phyloP scores from a whole-genome alignment of 116 monocot species.

The Zostera marina region DNA sequence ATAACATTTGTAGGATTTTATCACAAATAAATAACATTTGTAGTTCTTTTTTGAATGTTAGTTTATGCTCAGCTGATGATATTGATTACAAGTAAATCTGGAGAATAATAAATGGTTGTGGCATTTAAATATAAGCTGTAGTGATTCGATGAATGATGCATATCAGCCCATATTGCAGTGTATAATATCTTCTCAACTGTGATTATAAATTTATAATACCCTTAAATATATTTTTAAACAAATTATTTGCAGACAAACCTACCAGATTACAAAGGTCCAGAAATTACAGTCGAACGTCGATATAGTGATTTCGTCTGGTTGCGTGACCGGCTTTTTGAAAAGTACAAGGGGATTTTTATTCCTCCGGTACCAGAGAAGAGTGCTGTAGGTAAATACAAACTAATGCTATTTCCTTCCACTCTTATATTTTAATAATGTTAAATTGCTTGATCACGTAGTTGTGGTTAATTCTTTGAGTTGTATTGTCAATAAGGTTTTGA shows the following conservation, averaged over 20 bases:
- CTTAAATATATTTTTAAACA: not conserved
- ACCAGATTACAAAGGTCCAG: slow-evolving; percentile 74
- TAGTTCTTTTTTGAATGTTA: no score
- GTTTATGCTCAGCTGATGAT: no score
- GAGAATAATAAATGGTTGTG: no score
- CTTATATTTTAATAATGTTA: not conserved
- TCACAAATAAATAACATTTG: no score
- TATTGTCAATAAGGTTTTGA: not conserved
- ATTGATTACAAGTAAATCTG: no score
- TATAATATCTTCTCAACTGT: not conserved
- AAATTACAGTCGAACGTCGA: slow-evolving; percentile 93
- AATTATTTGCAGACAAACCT: slow-evolving; percentile 59
- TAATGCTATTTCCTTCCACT: not conserved
- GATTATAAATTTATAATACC: not conserved
- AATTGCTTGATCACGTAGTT: not conserved
- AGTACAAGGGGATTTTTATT: slow-evolving; percentile 89
- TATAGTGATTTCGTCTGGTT: slow-evolving; percentile 95
- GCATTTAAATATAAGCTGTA: no score
- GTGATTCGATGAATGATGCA: no score
- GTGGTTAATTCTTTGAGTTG: not conserved
- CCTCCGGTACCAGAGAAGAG: slow-evolving; percentile 97
- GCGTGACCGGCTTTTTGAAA: slow-evolving; percentile 73
- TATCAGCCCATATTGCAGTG: no score
- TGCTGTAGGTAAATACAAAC: slow-evolving; percentile 50
- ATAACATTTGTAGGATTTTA: no score